Evolutionary conservation across 2,329 filamentous ascomycete species (phyloP).

Genomic region (Xylariaceae sp.): DNA sequence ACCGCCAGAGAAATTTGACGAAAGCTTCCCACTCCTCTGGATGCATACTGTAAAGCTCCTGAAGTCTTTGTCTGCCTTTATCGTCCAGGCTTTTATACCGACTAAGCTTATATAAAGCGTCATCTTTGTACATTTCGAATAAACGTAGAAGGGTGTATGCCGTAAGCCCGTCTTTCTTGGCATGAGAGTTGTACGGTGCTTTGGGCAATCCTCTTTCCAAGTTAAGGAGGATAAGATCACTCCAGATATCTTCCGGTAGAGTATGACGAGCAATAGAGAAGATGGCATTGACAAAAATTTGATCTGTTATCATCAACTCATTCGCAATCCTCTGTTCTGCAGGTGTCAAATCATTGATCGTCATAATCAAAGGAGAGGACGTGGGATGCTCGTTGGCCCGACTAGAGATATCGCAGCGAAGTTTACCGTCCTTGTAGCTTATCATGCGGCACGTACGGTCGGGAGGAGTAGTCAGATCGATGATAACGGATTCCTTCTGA

Average conservation of each 20-base stretch:
- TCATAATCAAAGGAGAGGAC: conserved; percentile 29
- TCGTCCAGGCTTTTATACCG: conserved; percentile 30
- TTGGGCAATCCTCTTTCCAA: conserved; percentile 29
- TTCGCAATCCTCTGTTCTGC: conserved; percentile 35
- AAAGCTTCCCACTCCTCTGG: conserved; percentile 25
- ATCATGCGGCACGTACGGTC: conserved; percentile 7
- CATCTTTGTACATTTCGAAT: conserved; percentile 33
- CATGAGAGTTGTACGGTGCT: conserved; percentile 19
- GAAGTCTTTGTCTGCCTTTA: conserved; percentile 22
- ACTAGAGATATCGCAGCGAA: conserved; percentile 1
- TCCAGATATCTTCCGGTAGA: conserved; percentile 37
- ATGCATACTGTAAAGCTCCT: conserved; percentile 9
- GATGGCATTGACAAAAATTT: conserved; percentile 29
- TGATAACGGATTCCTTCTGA: conserved; percentile 11
- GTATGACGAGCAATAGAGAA: conserved; percentile 30
- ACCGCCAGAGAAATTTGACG: conserved; percentile 30
- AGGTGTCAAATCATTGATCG: conserved; percentile 32
- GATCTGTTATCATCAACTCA: conserved; percentile 35
- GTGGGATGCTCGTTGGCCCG: neutral
- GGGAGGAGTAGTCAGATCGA: conserved; percentile 32
- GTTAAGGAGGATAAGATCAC: conserved; percentile 31
- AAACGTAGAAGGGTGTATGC: conserved; percentile 33
- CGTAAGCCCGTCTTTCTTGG: conserved; percentile 23
- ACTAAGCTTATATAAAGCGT: conserved; percentile 7
- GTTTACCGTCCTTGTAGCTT: conserved; percentile 11